Base-by-base conservation (phyloP, 768 basidiomycete species). In the Agaricus blazei region DNA sequence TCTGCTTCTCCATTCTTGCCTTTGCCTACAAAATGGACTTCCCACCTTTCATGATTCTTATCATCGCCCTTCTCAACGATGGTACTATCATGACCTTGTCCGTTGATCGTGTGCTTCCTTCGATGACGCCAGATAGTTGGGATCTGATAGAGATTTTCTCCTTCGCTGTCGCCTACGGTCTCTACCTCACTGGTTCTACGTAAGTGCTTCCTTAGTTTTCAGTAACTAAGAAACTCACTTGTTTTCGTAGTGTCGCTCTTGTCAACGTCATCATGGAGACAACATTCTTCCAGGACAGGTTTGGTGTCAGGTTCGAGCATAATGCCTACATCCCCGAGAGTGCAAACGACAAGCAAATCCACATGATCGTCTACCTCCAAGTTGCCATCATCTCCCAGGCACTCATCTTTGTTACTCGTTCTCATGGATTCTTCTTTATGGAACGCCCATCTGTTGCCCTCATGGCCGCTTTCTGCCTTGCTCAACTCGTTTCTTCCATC, bases 341-440 rank as follows among this genome's bases (percentile, higher is more conserved):
- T 38, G 73, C 75, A 63, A 90, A 89, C 67, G 88, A 92, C 68
- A 70, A 67, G 26, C 77, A 85, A 61, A 75, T 94, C 7, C 93
- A 96, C 78, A 88, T 87, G 76, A 82, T 97, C 63, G 80, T 93
- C 67, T 96, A 97, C 78, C 82, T 95, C 60, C 93, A 96, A 77
- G 96, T 98, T 55, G 96, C 96, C 56, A 94, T 98, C 72, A 98
- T 98, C 73, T 98, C 96, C 41, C 96, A 98, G 71, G 96, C 96
- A 1, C 77, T 98, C 59, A 97, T 96, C 75, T 96, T 96, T 75
- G 83, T 94, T 71, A 96, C 93, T 34, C 92, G 93, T 73, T 84
- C 93, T 60, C 94, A 95, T 65, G 79, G 88, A 8, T 94, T 91
- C 82, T 95, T 93, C 88, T 96, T 93, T 78, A 91, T 92, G 90